A percentile compares a stretch with the other conserved stretches of the same genome.
Evolutionary conservation across 2,329 filamentous ascomycete genomes (phyloP).

Genomic region (Aspergillus phoenicis): DNA sequence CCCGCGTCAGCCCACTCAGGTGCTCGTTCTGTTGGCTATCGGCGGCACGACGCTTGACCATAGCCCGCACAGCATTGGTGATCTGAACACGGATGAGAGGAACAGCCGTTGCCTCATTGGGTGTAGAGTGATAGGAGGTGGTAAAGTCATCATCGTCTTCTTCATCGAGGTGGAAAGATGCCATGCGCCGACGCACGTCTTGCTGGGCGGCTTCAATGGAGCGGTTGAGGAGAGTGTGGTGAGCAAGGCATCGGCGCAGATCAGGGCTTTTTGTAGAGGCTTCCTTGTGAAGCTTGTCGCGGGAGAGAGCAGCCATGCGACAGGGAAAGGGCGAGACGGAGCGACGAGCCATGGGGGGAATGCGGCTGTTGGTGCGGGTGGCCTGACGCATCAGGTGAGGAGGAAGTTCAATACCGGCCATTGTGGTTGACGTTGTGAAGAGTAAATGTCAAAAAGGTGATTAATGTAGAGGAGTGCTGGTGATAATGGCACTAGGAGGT

Average conservation of each 20-base stretch:
- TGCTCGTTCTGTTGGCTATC: neutral
- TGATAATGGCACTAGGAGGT: too few relatives aligned
- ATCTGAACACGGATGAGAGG: constrained; percentile 17
- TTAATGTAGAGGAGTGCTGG: too few relatives aligned
- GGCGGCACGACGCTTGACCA: constrained; percentile 13
- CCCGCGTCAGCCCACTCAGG: neutral
- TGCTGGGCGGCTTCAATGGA: constrained; percentile 22
- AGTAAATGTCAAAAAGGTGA: neutral
- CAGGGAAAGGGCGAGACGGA: constrained; percentile 10
- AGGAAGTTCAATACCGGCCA: constrained; percentile 9
- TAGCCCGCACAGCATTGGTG: constrained; percentile 14
- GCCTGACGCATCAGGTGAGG: constrained; percentile 9
- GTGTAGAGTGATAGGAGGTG: neutral
- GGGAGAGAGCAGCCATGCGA: constrained; percentile 22
- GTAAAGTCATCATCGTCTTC: constrained; percentile 7
- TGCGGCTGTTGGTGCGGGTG: constrained; percentile 18
- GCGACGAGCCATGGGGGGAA: constrained; percentile 21
- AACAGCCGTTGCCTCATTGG: neutral
- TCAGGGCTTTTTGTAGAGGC: constrained; percentile 20
- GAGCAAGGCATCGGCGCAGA: constrained; percentile 29
- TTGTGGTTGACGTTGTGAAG: neutral
- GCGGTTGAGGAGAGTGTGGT: constrained; percentile 21
- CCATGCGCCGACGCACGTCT: constrained; percentile 18
- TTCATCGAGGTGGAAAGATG: constrained; percentile 12
- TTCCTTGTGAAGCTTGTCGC: constrained; percentile 22